Conservation (phyloP, 2,329 filamentous ascomycete species). For the Penicillium digitatum region DNA sequence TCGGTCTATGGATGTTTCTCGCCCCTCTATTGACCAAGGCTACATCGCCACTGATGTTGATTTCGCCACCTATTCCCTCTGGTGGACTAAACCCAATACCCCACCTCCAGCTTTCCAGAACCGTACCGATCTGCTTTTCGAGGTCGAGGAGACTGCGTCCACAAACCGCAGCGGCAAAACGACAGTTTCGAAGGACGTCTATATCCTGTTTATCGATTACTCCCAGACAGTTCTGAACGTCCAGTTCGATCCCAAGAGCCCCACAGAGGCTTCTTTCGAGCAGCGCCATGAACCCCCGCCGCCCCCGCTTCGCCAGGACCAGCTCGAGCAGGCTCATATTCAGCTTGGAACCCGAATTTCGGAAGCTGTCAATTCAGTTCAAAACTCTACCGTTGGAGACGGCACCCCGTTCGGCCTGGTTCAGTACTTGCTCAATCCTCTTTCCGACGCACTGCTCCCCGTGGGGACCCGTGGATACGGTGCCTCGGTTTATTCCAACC, state of each 20-base stretch:
- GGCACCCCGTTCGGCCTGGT: slow-evolving; percentile 75
- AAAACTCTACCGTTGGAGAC: slow-evolving; percentile 77
- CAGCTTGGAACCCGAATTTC: slow-evolving; percentile 75
- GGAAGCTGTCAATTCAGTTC: slow-evolving; percentile 64
- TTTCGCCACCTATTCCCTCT: slow-evolving; percentile 66
- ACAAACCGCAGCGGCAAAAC: slow-evolving; percentile 67
- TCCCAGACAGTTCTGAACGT: slow-evolving; percentile 87
- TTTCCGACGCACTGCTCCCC: slow-evolving; percentile 70
- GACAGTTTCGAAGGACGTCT: slow-evolving; percentile 72
- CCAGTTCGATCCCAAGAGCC: slow-evolving; percentile 70
- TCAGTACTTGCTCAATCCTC: slow-evolving; percentile 70
- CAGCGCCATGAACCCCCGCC: slow-evolving; percentile 86
- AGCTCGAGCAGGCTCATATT: slow-evolving; percentile 81
- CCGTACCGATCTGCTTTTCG: slow-evolving; percentile 76
- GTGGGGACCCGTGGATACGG: slow-evolving; percentile 88
- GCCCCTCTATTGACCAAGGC: slow-evolving; percentile 71
- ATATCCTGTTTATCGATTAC: slow-evolving; percentile 91
- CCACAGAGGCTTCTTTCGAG: slow-evolving; percentile 68
- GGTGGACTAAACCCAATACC: slow-evolving; percentile 81
- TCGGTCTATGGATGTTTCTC: slow-evolving; percentile 68
- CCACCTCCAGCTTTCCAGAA: slow-evolving; percentile 78
- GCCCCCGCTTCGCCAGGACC: slow-evolving; percentile 77
- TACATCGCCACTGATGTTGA: slow-evolving; percentile 88
- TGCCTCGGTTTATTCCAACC: slow-evolving; percentile 86
- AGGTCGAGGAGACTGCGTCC: slow-evolving; percentile 72